These are phyloP conservation scores for Candida glaebosa DNA, from an alignment of 805 yeast genomes.

Conservation along the genomic window DNA sequence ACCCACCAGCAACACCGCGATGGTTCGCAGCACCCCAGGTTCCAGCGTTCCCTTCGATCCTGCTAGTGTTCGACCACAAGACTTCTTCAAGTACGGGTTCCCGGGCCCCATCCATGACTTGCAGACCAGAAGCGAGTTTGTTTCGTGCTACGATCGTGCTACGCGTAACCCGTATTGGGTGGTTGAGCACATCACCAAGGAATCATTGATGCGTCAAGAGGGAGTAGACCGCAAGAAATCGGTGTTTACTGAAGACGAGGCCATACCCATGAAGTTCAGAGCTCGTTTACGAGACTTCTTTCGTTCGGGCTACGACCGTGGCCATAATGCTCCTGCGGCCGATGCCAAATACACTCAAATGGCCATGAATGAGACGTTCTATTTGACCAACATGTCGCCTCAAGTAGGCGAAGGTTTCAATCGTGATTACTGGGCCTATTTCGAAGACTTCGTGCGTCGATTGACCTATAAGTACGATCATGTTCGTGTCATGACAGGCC, in stretches of 20 bases:
- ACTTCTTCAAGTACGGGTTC: slow-evolving; percentile 85
- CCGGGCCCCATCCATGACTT: slow-evolving; percentile 95
- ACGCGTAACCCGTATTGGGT: slow-evolving; percentile 84
- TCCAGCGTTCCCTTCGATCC: slow-evolving; percentile 22
- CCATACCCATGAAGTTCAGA: slow-evolving; percentile 72
- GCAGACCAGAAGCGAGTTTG: slow-evolving; percentile 67
- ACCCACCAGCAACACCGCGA: slow-evolving; percentile 9
- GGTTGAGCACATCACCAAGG: slow-evolving; percentile 85
- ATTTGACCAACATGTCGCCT: slow-evolving; percentile 87
- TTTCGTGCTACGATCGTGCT: slow-evolving; percentile 81
- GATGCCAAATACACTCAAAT: slow-evolving; percentile 85
- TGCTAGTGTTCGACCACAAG: slow-evolving; percentile 62
- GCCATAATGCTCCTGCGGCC: slow-evolving; percentile 98
- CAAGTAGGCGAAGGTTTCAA: slow-evolving; percentile 98
- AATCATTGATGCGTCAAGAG: slow-evolving; percentile 48
- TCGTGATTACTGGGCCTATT: slow-evolving; percentile 95
- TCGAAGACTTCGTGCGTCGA: slow-evolving; percentile 83
- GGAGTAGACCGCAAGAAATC: slow-evolving; percentile 77
- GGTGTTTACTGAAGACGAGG: slow-evolving; percentile 82
- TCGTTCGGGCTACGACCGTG: slow-evolving; percentile 93
- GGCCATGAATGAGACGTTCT: slow-evolving; percentile 96
- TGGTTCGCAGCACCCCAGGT: neutral
- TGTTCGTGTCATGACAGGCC: slow-evolving; percentile 91
- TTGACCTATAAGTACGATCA: slow-evolving; percentile 67
- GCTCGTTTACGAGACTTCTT: slow-evolving; percentile 81